These are phyloP conservation scores for Mariannaea sp. DNA, from an alignment of 2,329 filamentous ascomycete genomes.

Conservation along the genomic window DNA sequence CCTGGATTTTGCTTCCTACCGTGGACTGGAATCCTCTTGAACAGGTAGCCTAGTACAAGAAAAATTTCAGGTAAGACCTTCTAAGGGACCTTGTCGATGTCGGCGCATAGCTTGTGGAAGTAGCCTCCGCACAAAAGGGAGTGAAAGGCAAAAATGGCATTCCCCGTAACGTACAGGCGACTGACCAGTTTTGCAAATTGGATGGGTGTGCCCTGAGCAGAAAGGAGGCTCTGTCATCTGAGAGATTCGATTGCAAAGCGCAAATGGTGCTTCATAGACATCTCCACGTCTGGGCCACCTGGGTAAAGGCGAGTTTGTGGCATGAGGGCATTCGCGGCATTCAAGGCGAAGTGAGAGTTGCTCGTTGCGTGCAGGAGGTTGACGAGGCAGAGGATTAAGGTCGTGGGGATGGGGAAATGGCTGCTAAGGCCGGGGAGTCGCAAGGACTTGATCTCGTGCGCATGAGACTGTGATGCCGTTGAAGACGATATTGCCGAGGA, in stretches of 20 bases:
- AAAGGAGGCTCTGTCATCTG: conserved; percentile 69
- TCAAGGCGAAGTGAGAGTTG: conserved; percentile 63
- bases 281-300: conserved; percentile 69
- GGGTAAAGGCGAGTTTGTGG: conserved; percentile 73
- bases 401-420: conserved; percentile 78
- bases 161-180: conserved; percentile 78
- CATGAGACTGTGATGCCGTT: conserved; percentile 67
- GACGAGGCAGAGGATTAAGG: conserved; percentile 71
- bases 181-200: conserved; percentile 74
- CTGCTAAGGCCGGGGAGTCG: conserved; percentile 74
- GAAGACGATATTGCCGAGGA: conserved; percentile 82
- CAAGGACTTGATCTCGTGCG: conserved; percentile 72
- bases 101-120: conserved; percentile 64
- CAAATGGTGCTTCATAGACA: conserved; percentile 74
- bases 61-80: conserved; percentile 63
- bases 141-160: conserved; percentile 77
- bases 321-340: conserved; percentile 68
- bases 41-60: conserved; percentile 72
- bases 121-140: conserved; percentile 73
- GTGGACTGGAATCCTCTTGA: conserved; percentile 61
- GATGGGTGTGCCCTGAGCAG: conserved; percentile 63
- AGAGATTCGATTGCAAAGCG: conserved; percentile 84
- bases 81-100: conserved; percentile 56
- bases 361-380: conserved; percentile 69
- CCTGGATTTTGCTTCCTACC: conserved; percentile 52